phyloP scores from a whole-genome alignment of 2,329 filamentous ascomycete species.

The Tolypocladium nubicola region DNA sequence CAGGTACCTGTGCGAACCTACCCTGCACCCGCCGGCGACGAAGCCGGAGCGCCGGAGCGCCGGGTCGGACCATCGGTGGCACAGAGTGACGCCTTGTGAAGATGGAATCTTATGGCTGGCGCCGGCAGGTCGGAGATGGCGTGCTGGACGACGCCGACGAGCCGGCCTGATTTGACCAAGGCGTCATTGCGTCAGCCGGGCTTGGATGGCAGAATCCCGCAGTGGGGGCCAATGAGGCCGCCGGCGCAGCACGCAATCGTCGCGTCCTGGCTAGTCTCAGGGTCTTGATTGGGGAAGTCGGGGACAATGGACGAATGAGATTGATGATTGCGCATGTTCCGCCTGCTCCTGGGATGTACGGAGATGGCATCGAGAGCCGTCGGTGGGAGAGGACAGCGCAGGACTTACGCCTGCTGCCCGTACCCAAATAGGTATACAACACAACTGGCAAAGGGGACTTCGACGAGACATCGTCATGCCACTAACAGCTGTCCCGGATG shows the following conservation, averaged over 20 bases:
- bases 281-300: not conserved
- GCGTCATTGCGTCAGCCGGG: conserved; percentile 17
- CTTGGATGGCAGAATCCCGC: conserved; percentile 15
- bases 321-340: no score
- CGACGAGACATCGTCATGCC: no score
- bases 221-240: conserved; percentile 12
- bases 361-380: not conserved
- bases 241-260: conserved; percentile 17
- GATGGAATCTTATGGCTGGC: no score
- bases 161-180: not conserved
- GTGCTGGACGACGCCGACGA: not conserved
- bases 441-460: not conserved
- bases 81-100: no score
- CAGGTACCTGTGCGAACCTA: no score
- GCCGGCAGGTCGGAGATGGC: not conserved
- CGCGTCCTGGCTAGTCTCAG: conserved; percentile 3
- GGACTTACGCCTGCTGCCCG: not conserved
- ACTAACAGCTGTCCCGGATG: not conserved
- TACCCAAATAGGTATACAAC: not conserved
- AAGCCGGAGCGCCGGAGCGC: no score
- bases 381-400: not conserved
- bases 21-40: no score
- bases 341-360: not conserved
- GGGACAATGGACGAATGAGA: no score
- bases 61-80: no score